These are phyloP conservation scores for Chlamydomonas incerta DNA, from an alignment of 139 green algal species.

Conservation along the genomic window DNA sequence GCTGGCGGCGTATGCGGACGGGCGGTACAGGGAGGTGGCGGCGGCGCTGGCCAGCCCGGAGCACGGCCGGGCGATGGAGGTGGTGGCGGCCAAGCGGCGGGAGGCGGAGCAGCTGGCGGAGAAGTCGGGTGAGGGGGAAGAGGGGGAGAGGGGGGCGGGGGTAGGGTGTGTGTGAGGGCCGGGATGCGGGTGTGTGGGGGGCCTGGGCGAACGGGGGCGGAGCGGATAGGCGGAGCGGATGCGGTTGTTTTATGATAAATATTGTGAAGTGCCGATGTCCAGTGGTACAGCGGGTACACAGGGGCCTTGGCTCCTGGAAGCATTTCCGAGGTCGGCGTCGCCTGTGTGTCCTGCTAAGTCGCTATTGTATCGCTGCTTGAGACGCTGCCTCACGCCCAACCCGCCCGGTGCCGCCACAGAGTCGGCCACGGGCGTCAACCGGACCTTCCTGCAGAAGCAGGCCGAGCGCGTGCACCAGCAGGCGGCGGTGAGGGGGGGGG, in stretches of 20 bases:
- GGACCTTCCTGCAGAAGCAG: slow-evolving; percentile 4
- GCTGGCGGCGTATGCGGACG: slow-evolving; percentile 84
- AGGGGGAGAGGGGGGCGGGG: not conserved
- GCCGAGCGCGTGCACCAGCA: not conserved
- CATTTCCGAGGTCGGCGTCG: no score
- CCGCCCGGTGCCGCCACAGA: not conserved
- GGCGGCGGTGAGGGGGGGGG: not conserved
- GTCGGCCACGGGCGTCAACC: not conserved
- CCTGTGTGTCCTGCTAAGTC: no score
- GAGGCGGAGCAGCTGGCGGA: slow-evolving; percentile 43
- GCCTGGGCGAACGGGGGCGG: no score
- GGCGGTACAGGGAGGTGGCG: slow-evolving; percentile 69
- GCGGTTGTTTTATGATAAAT: no score
- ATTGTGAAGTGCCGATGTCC: no score
- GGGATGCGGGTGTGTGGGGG: no score
- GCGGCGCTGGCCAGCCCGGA: slow-evolving; percentile 70
- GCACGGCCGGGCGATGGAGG: slow-evolving; percentile 63
- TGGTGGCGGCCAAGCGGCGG: slow-evolving; percentile 68
- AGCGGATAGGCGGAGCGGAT: no score
- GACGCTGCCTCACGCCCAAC: no score
- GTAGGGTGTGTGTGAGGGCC: not conserved
- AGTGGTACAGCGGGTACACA: no score
- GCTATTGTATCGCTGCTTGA: no score
- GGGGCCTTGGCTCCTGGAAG: no score
- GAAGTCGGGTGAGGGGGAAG: not conserved